Evolutionary conservation across 768 basidiomycete genomes (phyloP), one percentile per base, ranked within the genome.

Genomic region (Leucosporidium scottii): DNA sequence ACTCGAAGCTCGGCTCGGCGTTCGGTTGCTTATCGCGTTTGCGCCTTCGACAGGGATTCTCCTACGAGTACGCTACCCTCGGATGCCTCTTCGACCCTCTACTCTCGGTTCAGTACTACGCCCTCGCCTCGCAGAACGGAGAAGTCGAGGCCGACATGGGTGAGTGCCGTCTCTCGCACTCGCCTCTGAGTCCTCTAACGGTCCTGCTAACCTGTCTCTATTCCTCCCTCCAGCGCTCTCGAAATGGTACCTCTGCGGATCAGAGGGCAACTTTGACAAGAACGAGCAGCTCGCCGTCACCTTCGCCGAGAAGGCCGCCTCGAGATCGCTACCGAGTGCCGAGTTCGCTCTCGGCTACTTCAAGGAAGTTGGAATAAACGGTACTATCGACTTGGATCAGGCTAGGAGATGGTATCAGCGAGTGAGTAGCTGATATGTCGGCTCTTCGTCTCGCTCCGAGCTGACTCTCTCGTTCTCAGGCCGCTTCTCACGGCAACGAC

Each of bases 321-420:
- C 76, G 57, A 88, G 86, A 73, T 88, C 86, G 0, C 79, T 94
- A 1, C 70, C 74, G 13, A 71, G 70, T 5, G 94, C 91, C 0
- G 89, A 93, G 77, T 97, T 97, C 77, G 94, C 93, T 1, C 87
- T 97, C 85, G 94, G 93, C 1, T 97, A 97, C 76, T 98, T 94
- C 76, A 83, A 83, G 48, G 93, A 97, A 78, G 89, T 97, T 1
- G 94, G 94, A 2, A 88, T 98, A 9, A 93, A 91, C 0, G 85
- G 87, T 0, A 64, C 75, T 17, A 78, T 74, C 53, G 80, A 82
- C 66, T 56, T 78, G 48, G 83, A 82, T 0, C 80, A 81, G 10
- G 90, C 93, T 1, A 80, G 81, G 65, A 83, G 79, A 75, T 98
- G 93, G 92, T 98, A 98, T 78, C 78, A 80, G 34, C 79, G 82